phyloP scores from a whole-genome alignment of 139 green algal species.

The Tetradesmus lagerheimii region DNA sequence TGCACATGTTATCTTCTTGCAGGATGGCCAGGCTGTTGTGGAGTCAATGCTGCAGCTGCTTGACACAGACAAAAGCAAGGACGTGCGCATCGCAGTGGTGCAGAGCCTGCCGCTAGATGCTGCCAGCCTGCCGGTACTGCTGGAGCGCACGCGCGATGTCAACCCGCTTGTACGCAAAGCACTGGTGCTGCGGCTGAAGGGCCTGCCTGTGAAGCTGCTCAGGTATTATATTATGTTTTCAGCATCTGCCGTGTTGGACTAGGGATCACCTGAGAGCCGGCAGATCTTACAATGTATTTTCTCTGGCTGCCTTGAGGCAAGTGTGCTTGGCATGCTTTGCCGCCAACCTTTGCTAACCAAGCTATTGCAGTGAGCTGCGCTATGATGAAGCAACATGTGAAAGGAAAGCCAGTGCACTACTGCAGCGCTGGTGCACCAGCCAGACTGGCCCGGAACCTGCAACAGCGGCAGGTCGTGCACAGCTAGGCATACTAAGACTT shows the following conservation, averaged over 20 bases:
- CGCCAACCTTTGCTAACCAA: too few relatives aligned
- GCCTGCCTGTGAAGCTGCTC: background rate
- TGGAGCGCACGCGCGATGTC: constrained; percentile 26
- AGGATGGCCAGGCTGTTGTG: background rate
- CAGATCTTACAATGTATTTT: too few relatives aligned
- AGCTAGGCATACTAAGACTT: background rate
- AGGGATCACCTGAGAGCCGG: too few relatives aligned
- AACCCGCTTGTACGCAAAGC: constrained; percentile 28
- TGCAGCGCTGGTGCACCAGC: too few relatives aligned
- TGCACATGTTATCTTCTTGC: background rate
- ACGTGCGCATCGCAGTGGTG: constrained; percentile 41
- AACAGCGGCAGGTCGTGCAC: background rate
- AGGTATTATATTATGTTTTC: background rate
- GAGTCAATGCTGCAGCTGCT: background rate
- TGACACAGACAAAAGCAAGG: constrained; percentile 36
- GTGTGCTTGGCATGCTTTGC: too few relatives aligned
- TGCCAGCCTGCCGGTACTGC: constrained; percentile 33
- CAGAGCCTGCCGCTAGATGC: constrained; percentile 20
- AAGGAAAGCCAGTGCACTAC: too few relatives aligned
- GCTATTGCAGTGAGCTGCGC: too few relatives aligned
- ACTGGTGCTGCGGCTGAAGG: background rate
- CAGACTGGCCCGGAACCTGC: too few relatives aligned
- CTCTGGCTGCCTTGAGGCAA: too few relatives aligned
- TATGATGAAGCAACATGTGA: too few relatives aligned
- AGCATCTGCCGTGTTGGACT: too few relatives aligned